Evolutionary conservation across 768 basidiomycete genomes (phyloP), one percentile per base, ranked within the genome.

Genomic region (Cytidiella melzeri): DNA sequence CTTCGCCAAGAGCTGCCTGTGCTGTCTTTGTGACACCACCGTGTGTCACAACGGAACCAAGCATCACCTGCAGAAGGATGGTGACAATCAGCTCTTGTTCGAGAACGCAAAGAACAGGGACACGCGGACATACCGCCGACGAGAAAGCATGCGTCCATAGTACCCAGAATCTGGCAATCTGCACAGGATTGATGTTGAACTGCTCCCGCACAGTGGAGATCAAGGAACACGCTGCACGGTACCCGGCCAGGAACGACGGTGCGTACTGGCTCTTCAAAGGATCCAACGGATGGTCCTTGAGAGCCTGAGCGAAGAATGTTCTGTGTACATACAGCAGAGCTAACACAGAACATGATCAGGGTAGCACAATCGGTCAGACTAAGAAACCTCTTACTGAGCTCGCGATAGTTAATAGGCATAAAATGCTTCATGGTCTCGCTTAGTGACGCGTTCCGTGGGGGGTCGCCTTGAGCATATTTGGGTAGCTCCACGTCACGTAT

Each of bases 21-120:
- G 86, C 85, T 18, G 84, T 80, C 60, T 84, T 87, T 1, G 79
- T 84, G 34, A 72, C 71, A 4, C 68, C 73, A 27, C 79, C 77
- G 46, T 83, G 81, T 11, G 83, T 87, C 1, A 85, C 84, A n/a
- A 89, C 78, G 7, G 87, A 84, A 10, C 83, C 78, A 36, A 89
- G 61, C 79, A 90, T 83, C 23, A 88, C 80, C 87, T 88, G 40
- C 26, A 28, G 11, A n/a, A n/a, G n/a, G n/a, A n/a, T n/a, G n/a
- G n/a, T n/a, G n/a, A n/a, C n/a, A n/a, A n/a, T n/a, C n/a, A n/a
- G n/a, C n/a, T n/a, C n/a, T n/a, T n/a, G n/a, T n/a, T n/a, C n/a
- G n/a, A n/a, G n/a, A n/a, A n/a, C n/a, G n/a, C n/a, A n/a, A 80
- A 48, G 79, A n/a, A n/a, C n/a, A n/a, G n/a, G n/a, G n/a, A n/a